phyloP scores from a whole-genome alignment of 495 filamentous ascomycete species.

The Xylaria scruposa region DNA sequence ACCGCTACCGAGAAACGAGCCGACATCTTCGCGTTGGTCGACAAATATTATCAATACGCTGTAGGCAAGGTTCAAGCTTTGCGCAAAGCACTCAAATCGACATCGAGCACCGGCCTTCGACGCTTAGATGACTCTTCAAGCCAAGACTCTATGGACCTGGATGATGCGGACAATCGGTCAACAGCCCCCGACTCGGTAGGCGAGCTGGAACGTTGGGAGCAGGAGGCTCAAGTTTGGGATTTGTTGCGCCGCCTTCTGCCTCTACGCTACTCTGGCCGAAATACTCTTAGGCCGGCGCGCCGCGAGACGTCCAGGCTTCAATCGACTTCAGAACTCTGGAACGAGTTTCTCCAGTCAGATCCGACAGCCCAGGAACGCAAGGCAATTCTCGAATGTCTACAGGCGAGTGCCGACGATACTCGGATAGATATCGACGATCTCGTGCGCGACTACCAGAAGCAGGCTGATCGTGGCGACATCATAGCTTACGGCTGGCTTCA shows the following conservation, averaged over 20 bases:
- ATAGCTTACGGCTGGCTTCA: slow-evolving; percentile 91
- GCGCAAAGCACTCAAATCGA: slow-evolving; percentile 41
- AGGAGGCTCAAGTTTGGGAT: slow-evolving; percentile 88
- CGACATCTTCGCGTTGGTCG: slow-evolving; percentile 52
- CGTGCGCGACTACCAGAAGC: slow-evolving; percentile 74
- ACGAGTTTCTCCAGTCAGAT: slow-evolving; percentile 57
- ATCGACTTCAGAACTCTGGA: slow-evolving; percentile 47
- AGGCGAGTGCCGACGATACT: slow-evolving; percentile 68
- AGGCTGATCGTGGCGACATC: slow-evolving; percentile 65
- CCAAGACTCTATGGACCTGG: slow-evolving; percentile 66
- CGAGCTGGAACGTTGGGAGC: slow-evolving; percentile 50
- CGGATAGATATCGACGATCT: slow-evolving; percentile 75
- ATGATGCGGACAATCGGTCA: slow-evolving; percentile 52
- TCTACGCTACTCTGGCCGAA: slow-evolving; percentile 52
- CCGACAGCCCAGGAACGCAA: slow-evolving; percentile 69
- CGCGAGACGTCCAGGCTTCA: slow-evolving; percentile 39
- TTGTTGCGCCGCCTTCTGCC: slow-evolving; percentile 69
- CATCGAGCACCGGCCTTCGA: slow-evolving; percentile 24
- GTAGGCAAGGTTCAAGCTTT: slow-evolving; percentile 45
- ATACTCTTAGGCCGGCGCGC: slow-evolving; percentile 39
- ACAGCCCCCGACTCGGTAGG: slow-evolving; percentile 41
- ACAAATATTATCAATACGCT: slow-evolving; percentile 52
- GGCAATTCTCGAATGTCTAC: slow-evolving; percentile 82
- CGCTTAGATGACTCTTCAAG: slow-evolving; percentile 62
- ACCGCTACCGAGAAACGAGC: slow-evolving; percentile 48